A percentile compares a stretch with the other conserved stretches of the same genome.
Conservation (phyloP, 2,329 filamentous ascomycete genomes). For the Malbranchea zuffiana region DNA sequence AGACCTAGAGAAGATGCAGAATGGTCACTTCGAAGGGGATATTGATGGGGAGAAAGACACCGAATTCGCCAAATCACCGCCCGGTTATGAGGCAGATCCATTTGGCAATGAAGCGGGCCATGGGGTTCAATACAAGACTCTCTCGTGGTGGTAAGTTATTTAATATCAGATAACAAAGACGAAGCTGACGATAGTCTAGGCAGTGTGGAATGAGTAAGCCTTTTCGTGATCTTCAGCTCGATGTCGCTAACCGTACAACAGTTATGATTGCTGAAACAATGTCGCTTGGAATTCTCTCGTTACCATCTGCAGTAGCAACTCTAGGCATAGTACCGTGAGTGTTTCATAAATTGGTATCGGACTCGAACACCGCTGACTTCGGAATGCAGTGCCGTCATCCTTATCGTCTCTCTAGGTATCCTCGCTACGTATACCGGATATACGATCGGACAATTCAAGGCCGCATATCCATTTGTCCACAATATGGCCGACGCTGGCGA, state of each 20-base stretch:
- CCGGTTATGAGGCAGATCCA: slow-evolving; percentile 24
- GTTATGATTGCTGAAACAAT: slow-evolving; percentile 52
- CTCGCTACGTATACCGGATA: slow-evolving; percentile 52
- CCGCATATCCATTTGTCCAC: slow-evolving; percentile 47
- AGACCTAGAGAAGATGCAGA: neutral
- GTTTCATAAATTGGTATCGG: neutral
- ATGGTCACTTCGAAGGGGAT: neutral
- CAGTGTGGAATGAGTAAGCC: slow-evolving; percentile 34
- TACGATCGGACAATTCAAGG: slow-evolving; percentile 50
- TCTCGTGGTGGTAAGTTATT: slow-evolving; percentile 39
- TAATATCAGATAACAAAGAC: neutral
- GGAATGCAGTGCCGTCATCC: slow-evolving; percentile 42
- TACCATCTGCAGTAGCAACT: slow-evolving; percentile 43
- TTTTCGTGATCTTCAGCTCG: neutral
- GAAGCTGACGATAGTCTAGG: slow-evolving; percentile 18
- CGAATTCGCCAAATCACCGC: slow-evolving; percentile 6
- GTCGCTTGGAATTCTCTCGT: slow-evolving; percentile 45
- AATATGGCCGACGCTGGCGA: slow-evolving; percentile 59
- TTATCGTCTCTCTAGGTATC: slow-evolving; percentile 44
- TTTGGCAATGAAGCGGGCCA: slow-evolving; percentile 32
- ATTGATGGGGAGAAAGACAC: slow-evolving; percentile 3
- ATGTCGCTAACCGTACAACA: slow-evolving; percentile 11
- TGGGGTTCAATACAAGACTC: slow-evolving; percentile 42
- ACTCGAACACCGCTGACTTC: no score
- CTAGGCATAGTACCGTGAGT: slow-evolving; percentile 43